Base-by-base conservation (phyloP, 2,329 filamentous ascomycete genomes). In the Aspergillus brasiliensis region DNA sequence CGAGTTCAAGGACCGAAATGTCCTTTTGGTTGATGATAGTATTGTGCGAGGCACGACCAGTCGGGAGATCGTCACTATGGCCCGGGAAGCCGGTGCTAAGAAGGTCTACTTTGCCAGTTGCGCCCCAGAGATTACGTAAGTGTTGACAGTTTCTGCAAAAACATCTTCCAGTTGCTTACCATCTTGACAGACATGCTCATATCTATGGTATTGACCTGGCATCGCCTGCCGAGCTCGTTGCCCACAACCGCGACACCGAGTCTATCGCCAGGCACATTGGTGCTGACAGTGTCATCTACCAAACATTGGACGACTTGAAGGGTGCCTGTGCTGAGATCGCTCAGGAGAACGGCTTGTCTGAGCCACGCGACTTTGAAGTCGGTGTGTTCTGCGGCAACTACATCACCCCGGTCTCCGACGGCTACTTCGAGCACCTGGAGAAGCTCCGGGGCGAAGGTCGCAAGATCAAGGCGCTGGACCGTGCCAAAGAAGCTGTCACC, bases 311-410 rank as follows among this genome's bases (percentile, higher is more conserved):
- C 1, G 93, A 96, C 69, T 82, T 98, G n/a, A 88, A 90, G 71
- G 86, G 83, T 28, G 87, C 92, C 0, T 97, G 93, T 71, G 84
- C 87, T 1, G 88, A 92, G 66, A 84, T 91, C 3, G 88, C 86
- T 5, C 68, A 69, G 34, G 75, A 62, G 83, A 87, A 53, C 79
- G 84, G 57, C 77, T 84, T 62, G 78, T 80, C 34, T 73, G 85
- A 68, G 81, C 78, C 78, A 4, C 67, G 84, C 64, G 81, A 88
- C 57, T 97, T 97, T 66, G 94, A 98, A 73, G 88, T 96, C 2
- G 93, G 94, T 56, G 93, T 97, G 8, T 97, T 98, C 80, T 92
- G 88, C 71, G 94, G 94, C 48, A 86, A 88, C 64, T 97, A 97
- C 76, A 83, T 91, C 62, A 97, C 94, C 0, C 86, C 87, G 0